Evolutionary conservation across 306 rosid species (phyloP).

Genomic region (Datisca glomerata): DNA sequence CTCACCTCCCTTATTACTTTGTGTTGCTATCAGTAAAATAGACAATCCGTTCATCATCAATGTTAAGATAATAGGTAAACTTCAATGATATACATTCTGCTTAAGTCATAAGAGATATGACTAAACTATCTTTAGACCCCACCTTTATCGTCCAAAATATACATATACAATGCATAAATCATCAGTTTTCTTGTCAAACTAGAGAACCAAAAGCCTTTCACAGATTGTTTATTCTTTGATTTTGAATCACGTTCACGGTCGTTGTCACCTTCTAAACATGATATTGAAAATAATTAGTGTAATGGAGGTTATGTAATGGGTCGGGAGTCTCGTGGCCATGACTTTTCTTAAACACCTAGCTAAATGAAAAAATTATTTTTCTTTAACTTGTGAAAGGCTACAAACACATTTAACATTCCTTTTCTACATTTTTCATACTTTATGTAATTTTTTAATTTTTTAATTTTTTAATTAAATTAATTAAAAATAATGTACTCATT

Average conservation of each 20-base stretch:
- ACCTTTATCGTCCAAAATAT: slow-evolving; percentile 71
- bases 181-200: slow-evolving; percentile 87
- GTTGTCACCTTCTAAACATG: slow-evolving; percentile 19
- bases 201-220: slow-evolving; percentile 88
- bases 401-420: no score
- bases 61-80: slow-evolving; percentile 75
- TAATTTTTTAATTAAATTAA: no score
- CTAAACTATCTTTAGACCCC: slow-evolving; percentile 82
- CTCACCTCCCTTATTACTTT: slow-evolving; percentile 68
- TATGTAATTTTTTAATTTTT: no score
- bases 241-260: slow-evolving; percentile 62
- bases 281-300: no score
- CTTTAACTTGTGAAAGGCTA: no score
- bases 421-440: no score
- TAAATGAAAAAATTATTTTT: no score
- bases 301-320: no score
- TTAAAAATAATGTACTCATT: no score
- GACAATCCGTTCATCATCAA: slow-evolving; percentile 70
- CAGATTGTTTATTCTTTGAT: slow-evolving; percentile 72
- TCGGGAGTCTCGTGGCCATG: no score
- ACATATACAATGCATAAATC: slow-evolving; percentile 87
- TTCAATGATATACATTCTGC: slow-evolving; percentile 66
- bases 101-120: slow-evolving; percentile 62
- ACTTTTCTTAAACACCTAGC: no score
- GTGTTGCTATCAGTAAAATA: slow-evolving; percentile 82